Evolutionary conservation across 2,329 filamentous ascomycete species (phyloP).

Genomic region (Coniochaeta hoffmannii): DNA sequence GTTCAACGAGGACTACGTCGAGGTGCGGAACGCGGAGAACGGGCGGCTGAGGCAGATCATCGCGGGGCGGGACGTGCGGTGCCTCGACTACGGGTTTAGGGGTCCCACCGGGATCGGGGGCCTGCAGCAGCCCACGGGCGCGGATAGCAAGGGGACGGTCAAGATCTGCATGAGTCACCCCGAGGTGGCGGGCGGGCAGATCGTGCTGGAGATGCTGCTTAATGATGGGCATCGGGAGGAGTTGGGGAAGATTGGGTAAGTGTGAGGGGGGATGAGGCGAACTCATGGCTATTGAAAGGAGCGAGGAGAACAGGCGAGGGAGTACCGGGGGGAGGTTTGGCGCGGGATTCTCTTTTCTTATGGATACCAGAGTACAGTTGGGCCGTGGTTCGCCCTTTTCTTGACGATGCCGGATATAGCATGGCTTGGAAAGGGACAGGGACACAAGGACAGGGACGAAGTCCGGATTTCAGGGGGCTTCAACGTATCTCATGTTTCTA

Average conservation of each 20-base stretch:
- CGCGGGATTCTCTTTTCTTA: neutral
- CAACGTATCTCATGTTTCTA: neutral
- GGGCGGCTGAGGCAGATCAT: constrained; percentile 91
- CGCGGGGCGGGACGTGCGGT: constrained; percentile 79
- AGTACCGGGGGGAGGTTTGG: neutral
- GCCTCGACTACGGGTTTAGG: constrained; percentile 76
- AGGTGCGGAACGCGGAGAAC: constrained; percentile 94
- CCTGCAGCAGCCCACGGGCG: constrained; percentile 9
- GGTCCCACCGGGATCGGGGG: constrained; percentile 38
- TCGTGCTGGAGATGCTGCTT: constrained; percentile 85
- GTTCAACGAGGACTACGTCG: constrained; percentile 94
- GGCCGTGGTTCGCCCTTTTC: neutral
- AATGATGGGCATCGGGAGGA: constrained; percentile 72
- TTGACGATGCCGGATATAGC: neutral
- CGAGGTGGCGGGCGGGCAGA: constrained; percentile 72
- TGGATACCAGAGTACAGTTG: neutral
- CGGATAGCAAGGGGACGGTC: constrained; percentile 63
- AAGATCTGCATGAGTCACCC: constrained; percentile 97
- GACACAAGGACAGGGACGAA: neutral
- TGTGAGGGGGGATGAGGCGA: neutral
- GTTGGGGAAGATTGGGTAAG: constrained; percentile 4
- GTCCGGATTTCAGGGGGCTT: neutral
- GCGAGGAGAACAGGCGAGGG: neutral
- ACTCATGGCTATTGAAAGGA: neutral
- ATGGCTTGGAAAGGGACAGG: neutral